Evolutionary conservation across 2,329 filamentous ascomycete genomes (phyloP).

Genomic region (Nigrospora oryzae): DNA sequence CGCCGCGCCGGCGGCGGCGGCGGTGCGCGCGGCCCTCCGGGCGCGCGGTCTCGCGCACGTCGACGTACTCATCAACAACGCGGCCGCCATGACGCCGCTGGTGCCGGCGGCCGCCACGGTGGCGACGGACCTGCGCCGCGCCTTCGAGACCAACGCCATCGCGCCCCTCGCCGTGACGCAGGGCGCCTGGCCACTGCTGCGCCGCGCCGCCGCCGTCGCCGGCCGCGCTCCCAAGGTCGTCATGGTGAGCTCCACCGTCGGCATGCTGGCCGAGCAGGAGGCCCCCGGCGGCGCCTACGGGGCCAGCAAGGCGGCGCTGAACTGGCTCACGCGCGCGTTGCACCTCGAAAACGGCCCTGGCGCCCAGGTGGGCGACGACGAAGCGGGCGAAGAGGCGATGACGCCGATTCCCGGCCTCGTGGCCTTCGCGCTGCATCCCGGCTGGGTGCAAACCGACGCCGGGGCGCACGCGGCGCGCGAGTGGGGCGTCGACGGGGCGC

Average conservation of each 20-base stretch:
- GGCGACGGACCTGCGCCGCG: constrained; percentile 23
- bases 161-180: constrained; percentile 26
- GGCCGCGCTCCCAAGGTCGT: constrained; percentile 25
- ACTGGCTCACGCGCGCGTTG: constrained; percentile 22
- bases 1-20: constrained; percentile 13
- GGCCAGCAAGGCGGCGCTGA: constrained; percentile 23
- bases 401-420: constrained; percentile 7
- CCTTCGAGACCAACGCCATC: constrained; percentile 36
- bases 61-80: constrained; percentile 45
- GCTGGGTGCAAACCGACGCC: constrained; percentile 24
- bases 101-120: constrained; percentile 18
- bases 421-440: constrained; percentile 26
- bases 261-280: constrained; percentile 22
- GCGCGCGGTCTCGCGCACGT: constrained; percentile 25
- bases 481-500: constrained; percentile 17
- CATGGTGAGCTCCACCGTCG: constrained; percentile 25
- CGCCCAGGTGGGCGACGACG: no score
- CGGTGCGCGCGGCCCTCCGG: constrained; percentile 19
- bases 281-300: constrained; percentile 25
- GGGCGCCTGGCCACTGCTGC: constrained; percentile 26
- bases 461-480: constrained; percentile 20
- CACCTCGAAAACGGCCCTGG: constrained; percentile 15
- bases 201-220: background rate
- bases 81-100: constrained; percentile 27
- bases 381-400: background rate